Base-by-base conservation (phyloP, 495 filamentous ascomycete genomes). In the Penicillium maclennaniae region DNA sequence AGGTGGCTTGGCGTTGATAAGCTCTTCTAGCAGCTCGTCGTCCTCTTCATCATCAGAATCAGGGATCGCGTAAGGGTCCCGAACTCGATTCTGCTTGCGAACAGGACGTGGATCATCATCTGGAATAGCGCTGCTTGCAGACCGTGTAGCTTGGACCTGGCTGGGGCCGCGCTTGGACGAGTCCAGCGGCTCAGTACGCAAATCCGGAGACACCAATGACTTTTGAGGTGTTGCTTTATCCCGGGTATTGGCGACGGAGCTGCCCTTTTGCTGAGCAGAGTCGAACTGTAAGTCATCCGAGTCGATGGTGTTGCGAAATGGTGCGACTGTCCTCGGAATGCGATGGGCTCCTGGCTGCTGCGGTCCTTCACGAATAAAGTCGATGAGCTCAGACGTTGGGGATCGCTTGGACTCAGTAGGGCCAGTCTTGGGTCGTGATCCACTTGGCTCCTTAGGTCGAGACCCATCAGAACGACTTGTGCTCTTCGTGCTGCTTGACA, bases 341-440 rank as follows among this genome's bases (percentile, higher is more conserved):
- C 88, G 82, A 44, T 81, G 88, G 47, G 76, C 64, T 25, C 75
- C 74, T 9, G 63, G 64, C 47, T 69, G 74, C 0, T 84, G 82
- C 7, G 92, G 86, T 1, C 92, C 88, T 67, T 88, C 84, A 44
- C 91, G 84, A 47, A 98, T 92, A 71, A 97, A 97, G 61, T 97
- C 90, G 46, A 96, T 95, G 37, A 98, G 71, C 54, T 96, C 93
- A 3, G 86, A 85, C 43, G 83, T 95, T 58, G 83, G 80, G 43
- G 84, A 83, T 39, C 77, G 79, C 25, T 73, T 72, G 21, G 81
- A 76, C 26, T 79, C 73, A n/a, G 90, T 80, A 55, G 85, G 81
- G 16, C 91, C 86, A 54, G 91, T 85, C 70, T 91, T 82, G 43
- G 89, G 70, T 40, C 77, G 78, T 28, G 70, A 72, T 21, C 55